Evolutionary conservation across 441 rosid genomes (phyloP), one percentile per base, ranked within the genome.

Genomic region (Populus hybrid): DNA sequence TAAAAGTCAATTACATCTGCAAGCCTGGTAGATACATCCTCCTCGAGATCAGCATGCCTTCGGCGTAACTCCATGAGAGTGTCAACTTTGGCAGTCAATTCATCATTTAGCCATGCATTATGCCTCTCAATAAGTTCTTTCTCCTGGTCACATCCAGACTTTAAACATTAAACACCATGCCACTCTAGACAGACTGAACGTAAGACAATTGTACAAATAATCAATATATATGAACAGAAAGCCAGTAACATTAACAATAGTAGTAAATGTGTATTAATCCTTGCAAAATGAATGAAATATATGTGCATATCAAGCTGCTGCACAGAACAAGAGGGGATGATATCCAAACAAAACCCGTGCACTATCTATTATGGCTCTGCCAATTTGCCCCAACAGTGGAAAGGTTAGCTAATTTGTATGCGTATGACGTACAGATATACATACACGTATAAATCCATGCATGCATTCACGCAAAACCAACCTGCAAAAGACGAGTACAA

Each of bases 101-200:
- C 98, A 40, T 94, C 95, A 79, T 96, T 90, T 75, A 96, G 90
- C 98, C 98, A 96, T 36, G 81, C 73, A 82, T 95, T 94, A 83
- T 96, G 99, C 83, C 92, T 89, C 84, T 91, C 93, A 61, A 89
- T 81, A 79, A 96, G 95, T 75, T 96, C 99, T 83, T 96, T 96
- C 88, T 91, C 99, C 98, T 95, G 83, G 42, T 69, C 78, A 79
- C 73, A 84, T 70, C 68, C 79, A 79, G 77, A 83, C 74, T 70
- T 66, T 66, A 26, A 23, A 66, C 36, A 26, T 10, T 24, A 18
- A 53, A 53, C n/a, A 5, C 8, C 61, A 16, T 53, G 61, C 61
- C 8, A 53, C 61, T 53, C 61, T 16, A 53, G 61, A 53, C 50
- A 3, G 50, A 42, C 50, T 0, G 16, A 42, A 42, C 14, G 50